Evolutionary conservation across 345 rosid genomes (phyloP), one percentile per base, ranked within the genome.

Genomic region (Camelina laxa): DNA sequence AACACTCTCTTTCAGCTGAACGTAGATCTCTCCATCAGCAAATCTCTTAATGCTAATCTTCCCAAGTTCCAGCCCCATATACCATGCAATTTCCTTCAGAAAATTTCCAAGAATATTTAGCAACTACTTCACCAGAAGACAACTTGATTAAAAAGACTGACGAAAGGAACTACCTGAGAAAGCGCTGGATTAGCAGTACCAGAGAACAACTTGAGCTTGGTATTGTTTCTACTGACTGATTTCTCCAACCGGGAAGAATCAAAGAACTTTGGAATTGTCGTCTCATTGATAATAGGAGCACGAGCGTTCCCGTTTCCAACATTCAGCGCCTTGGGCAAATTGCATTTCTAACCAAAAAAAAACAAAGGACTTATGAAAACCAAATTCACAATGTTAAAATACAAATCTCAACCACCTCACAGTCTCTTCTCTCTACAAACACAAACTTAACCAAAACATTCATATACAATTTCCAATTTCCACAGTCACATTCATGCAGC

Each of bases 21-120:
- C 97, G 69, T 95, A 92, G 30, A 92, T 82, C 81, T 92, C 99
- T 9, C 98, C 99, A 81, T 95, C 99, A 24, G 98, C 97, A 81
- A 95, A 95, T 33, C 98, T 79, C 81, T 95, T 95, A 13, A 95
- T 92, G 66, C 88, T 87, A 73, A 90, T 80, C 82, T 92, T 88
- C 39, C 99, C 98, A 60, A 95, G 87, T 65, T 92, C 93, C 83
- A 95, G 16, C 0, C 99, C 99, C 99, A 95, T 92, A 81, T 88
- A 95, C 82, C 99, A 90, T 42, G 98, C 99, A 78, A 95, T 87
- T 85, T 95, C 99, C 99, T 95, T 70, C 3, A 57, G 17, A 58
- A 58, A 50, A 24, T 6, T 2, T 9, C 36, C 69, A 27, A 0
- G 0, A 7, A 53, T 7, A 53, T 7, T 68, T 20, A 70, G 21